Base-by-base conservation (phyloP, 805 yeast genomes). In the Suhomyces faveliae region DNA sequence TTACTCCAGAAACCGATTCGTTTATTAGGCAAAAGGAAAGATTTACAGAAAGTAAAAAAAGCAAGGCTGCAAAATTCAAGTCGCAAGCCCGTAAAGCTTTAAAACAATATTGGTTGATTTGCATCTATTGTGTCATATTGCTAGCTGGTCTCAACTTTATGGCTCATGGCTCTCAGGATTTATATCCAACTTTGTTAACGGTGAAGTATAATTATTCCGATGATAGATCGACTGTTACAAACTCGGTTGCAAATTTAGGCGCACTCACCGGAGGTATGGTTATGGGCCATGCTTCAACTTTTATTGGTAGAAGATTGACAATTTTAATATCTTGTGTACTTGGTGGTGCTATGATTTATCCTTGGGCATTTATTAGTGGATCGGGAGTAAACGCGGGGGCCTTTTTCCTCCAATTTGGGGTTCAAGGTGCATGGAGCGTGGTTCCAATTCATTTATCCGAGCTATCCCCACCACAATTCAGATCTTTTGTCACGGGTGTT, bases 371-470 rank as follows among this genome's bases (percentile, higher is more conserved):
- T 49, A 51, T 64, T 19, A 45, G 40, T n/a, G 55, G 59, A 30
- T 45, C 58, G 9, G 83, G 75, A n/a, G 74, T 79, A 49, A 76
- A 77, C 53, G 84, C 83, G 0, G 84, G 83, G 51, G 85, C 68
- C 0, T 81, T 82, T 61, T 81, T 79, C 66, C 63, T 82, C 50
- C 87, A 82, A 59, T 78, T 78, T 59, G 79, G 76, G 50, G 86
- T 83, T 45, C 86, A 81, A 66, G 87, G 87, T 57, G 81, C 83
- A 22, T 83, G 85, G 84, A 87, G 87, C 56, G 82, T 81, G 37
- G 71, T 78, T 46, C 87, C 87, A 46, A 72, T 81, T 49, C 85
- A 82, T 62, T 66, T 83, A 46, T 71, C 81, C 3, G 87, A 81
- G 63, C 69, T 84, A 51, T 74, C 85, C 35, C 84, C 84, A 48